Conservation (phyloP, 140 eudicot species). For the Stevia rebaudiana region DNA sequence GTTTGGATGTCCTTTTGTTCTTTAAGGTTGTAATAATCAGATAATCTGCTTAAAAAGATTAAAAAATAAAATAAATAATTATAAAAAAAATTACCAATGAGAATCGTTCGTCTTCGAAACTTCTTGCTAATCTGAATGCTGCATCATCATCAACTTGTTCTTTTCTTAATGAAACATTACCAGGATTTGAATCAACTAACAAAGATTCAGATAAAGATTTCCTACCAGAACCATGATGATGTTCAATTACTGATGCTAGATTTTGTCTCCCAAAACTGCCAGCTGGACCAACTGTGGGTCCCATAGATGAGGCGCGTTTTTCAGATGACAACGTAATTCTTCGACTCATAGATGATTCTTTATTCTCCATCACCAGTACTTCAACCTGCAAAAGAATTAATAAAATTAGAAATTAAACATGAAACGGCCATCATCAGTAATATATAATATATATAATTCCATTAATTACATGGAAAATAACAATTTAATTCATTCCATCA, state of each 20-base stretch:
- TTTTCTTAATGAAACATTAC: slow-evolving; percentile 75
- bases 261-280: slow-evolving; percentile 69
- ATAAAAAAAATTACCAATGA: slow-evolving; percentile 35
- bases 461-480: not conserved
- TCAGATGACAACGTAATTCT: slow-evolving; percentile 49
- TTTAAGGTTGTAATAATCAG: not conserved
- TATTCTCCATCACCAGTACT: slow-evolving; percentile 59
- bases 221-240: slow-evolving; percentile 92
- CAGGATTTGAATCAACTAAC: slow-evolving; percentile 52
- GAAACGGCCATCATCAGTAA: not conserved
- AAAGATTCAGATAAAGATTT: slow-evolving; percentile 87
- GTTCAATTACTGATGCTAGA: slow-evolving; percentile 72
- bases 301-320: slow-evolving; percentile 40
- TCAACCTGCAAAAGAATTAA: slow-evolving; percentile 51
- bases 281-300: slow-evolving; percentile 36
- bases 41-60: no score
- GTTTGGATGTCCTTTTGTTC: not conserved
- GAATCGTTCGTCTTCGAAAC: slow-evolving; percentile 53
- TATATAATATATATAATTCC: no score
- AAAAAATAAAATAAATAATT: no score
- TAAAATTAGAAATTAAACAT: not conserved
- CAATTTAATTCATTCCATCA: not conserved
- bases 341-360: slow-evolving; percentile 50
- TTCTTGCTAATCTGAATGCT: slow-evolving; percentile 34
- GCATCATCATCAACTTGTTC: slow-evolving; percentile 62